Percentiles rank a stretch among this genome's conserved stretches.
Evolutionary conservation across 805 yeast species (phyloP).

Genomic region (Yamadazyma takamatsuzukensis): DNA sequence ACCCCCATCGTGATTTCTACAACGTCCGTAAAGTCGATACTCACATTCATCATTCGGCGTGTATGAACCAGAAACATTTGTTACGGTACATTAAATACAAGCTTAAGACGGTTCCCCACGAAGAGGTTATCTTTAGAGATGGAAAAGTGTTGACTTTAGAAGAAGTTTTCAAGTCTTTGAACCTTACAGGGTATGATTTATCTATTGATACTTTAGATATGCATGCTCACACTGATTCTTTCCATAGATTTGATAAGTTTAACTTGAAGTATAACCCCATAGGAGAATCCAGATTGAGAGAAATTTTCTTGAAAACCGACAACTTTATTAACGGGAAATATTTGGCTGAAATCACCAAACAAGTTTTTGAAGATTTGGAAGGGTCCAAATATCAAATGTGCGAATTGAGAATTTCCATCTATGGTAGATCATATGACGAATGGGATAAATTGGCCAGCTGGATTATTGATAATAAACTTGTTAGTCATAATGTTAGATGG

Average conservation of each 20-base stretch:
- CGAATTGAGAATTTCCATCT: constrained; percentile 91
- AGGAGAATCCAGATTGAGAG: constrained; percentile 96
- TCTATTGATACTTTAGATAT: constrained; percentile 96
- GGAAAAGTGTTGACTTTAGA: constrained; percentile 78
- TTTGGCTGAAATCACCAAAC: constrained; percentile 89
- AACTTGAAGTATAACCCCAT: constrained; percentile 96
- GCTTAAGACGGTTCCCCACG: constrained; percentile 80
- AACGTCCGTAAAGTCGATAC: constrained; percentile 97
- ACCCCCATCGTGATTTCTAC: constrained; percentile 96
- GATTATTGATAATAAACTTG: constrained; percentile 89
- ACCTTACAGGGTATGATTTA: constrained; percentile 89
- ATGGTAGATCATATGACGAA: constrained; percentile 85
- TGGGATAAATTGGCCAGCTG: constrained; percentile 96
- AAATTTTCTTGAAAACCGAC: constrained; percentile 92
- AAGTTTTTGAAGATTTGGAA: constrained; percentile 92
- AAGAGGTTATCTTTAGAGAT: constrained; percentile 91
- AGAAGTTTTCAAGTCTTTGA: constrained; percentile 89
- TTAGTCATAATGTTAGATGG: constrained; percentile 96
- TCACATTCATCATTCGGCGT: constrained; percentile 98
- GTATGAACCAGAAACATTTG: constrained; percentile 97
- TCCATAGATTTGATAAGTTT: constrained; percentile 97
- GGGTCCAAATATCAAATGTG: constrained; percentile 96
- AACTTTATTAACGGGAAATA: constrained; percentile 85
- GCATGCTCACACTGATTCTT: constrained; percentile 99
- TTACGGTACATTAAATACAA: constrained; percentile 92